These are phyloP conservation scores for Ganoderma meredithae DNA, from an alignment of 1,284 basidiomycete genomes.

Conservation along the genomic window DNA sequence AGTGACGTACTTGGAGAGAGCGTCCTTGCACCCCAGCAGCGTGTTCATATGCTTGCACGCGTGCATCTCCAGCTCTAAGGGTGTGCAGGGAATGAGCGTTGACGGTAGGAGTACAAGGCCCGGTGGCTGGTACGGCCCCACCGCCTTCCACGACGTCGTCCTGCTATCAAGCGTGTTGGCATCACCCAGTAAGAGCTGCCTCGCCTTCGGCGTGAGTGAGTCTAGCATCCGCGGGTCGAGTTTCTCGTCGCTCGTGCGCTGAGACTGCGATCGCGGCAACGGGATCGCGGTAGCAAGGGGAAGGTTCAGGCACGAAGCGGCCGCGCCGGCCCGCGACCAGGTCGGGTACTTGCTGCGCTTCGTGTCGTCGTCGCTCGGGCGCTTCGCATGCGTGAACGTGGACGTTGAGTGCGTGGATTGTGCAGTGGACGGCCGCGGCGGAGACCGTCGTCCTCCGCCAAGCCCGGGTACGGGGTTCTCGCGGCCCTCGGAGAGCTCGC, in stretches of 20 bases:
- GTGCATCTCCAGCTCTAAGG: constrained; percentile 73
- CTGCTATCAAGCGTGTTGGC: constrained; percentile 14
- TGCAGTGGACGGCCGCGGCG: not conserved
- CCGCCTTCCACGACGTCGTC: constrained; percentile 20
- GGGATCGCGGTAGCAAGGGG: not conserved
- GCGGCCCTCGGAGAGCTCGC: constrained; percentile 37
- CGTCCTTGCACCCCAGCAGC: constrained; percentile 64
- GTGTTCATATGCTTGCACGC: constrained; percentile 69
- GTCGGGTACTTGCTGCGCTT: constrained; percentile 37
- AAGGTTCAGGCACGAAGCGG: not conserved
- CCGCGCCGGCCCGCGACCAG: constrained; percentile 36
- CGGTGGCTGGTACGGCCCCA: constrained; percentile 40
- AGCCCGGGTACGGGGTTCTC: not conserved
- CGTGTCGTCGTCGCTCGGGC: constrained; percentile 35
- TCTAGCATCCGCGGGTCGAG: constrained; percentile 5
- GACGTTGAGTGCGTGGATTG: not conserved
- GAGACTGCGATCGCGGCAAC: not conserved
- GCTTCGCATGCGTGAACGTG: constrained; percentile 7
- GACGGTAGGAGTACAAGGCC: constrained; percentile 54
- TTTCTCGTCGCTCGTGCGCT: constrained; percentile 23
- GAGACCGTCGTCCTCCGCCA: not conserved
- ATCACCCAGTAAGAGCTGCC: constrained; percentile 32
- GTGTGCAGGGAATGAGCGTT: constrained; percentile 63
- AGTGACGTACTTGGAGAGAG: constrained; percentile 58
- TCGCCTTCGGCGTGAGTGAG: constrained; percentile 34